Conservation (phyloP, 345 rosid genomes). For the Gossypium longicalyx region DNA sequence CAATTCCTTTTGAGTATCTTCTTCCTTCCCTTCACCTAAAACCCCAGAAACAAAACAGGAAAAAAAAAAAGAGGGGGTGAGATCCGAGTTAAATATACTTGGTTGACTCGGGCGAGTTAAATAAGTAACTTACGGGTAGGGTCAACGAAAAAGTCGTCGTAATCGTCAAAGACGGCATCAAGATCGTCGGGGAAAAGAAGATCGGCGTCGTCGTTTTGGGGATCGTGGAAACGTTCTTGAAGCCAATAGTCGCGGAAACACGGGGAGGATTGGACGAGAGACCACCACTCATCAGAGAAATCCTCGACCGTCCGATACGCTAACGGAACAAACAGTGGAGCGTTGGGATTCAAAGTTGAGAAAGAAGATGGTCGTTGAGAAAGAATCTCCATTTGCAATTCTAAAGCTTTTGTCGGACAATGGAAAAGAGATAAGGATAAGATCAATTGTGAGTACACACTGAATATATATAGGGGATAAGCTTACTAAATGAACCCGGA, state of each 20-base stretch:
- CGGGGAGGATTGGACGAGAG: slow-evolving; percentile 50
- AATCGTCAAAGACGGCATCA: slow-evolving; percentile 31
- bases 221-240: slow-evolving; percentile 47
- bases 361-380: slow-evolving; percentile 25
- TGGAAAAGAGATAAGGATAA: background rate
- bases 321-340: slow-evolving; percentile 54
- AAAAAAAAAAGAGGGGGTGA: background rate
- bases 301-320: slow-evolving; percentile 66
- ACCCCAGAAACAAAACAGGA: background rate
- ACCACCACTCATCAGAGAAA: slow-evolving; percentile 75
- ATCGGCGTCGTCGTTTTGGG: slow-evolving; percentile 19
- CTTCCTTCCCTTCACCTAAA: slow-evolving; percentile 28
- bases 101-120: background rate
- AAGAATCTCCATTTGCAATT: slow-evolving; percentile 33
- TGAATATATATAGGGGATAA: background rate
- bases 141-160: slow-evolving; percentile 14
- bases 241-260: slow-evolving; percentile 75
- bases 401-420: background rate
- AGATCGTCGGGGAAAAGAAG: slow-evolving; percentile 20
- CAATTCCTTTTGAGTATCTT: slow-evolving; percentile 26
- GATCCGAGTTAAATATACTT: slow-evolving; percentile 6
- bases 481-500: background rate
- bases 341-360: slow-evolving; percentile 49
- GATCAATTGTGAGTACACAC: background rate
- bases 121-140: slow-evolving; percentile 18